Base-by-base conservation (phyloP, 23 red algal genomes). In the Cyanidioschyzon merolae region DNA sequence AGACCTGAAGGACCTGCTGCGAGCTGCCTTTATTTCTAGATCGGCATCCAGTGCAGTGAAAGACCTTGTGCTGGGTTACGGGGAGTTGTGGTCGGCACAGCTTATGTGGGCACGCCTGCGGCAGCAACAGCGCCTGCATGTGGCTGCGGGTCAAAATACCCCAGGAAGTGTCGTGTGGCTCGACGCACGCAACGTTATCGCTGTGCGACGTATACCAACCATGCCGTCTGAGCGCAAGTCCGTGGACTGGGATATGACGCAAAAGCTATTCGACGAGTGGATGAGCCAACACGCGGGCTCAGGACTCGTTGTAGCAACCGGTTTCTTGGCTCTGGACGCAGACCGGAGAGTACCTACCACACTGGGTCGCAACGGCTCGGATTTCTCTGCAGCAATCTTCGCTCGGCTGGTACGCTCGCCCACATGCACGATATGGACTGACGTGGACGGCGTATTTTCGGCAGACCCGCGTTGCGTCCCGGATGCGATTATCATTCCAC, bases 361-460 rank as follows among this genome's bases (percentile, higher is more conserved):
- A 25, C 79, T 96, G 35, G 92, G 92, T 30, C 83, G 92, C 0
- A 88, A 96, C 68, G 92, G 92, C 0, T 84, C 79, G 0, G 92
- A 96, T 58, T 84, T 85, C 58, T 88, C 83, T 1, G 92, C 92
- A 68, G 68, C 88, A 0, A 76, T 68, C 2, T 96, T 96, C 88
- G 87, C 82, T 21, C 79, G 83, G 17, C 68, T 96, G 63, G 51
- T 96, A 17, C 39, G 74, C 21, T 87, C 92, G 17, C 51, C 36
- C 0, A 78, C 76, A 51, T 67, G 85, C 26, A 82, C 76, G 24
- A 96, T 96, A 39, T 96, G 87, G 87, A 96, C 92, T 0, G 92
- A 96, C 77, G 92, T 96, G 67, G 92, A 91, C 37, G 92, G 92
- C 24, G 88, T 96, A 12, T 96, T 88, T 76, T 90, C 92, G 57